Evolutionary conservation across 495 filamentous ascomycete genomes (phyloP).

Genomic region (Trichocladium uniseriatum): DNA sequence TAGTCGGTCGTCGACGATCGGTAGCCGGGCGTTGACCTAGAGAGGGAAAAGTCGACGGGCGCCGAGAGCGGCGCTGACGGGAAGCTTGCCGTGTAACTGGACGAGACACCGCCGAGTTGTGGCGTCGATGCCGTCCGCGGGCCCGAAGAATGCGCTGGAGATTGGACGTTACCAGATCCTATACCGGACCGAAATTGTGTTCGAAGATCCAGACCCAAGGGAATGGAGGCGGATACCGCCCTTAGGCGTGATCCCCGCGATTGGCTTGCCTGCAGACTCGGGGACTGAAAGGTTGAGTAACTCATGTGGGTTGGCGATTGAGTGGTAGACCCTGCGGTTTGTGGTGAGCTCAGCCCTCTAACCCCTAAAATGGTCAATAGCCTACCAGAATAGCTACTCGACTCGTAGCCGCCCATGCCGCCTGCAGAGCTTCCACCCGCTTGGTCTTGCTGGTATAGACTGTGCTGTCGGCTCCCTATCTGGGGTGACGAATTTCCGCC

Average conservation of each 20-base stretch:
- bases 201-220: slow-evolving; percentile 37
- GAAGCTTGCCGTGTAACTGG: slow-evolving; percentile 42
- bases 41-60: slow-evolving; percentile 44
- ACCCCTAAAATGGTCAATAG: not conserved
- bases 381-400: slow-evolving; percentile 45
- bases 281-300: slow-evolving; percentile 32
- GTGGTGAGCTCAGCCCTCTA: not conserved
- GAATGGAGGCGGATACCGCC: slow-evolving; percentile 39
- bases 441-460: slow-evolving; percentile 27
- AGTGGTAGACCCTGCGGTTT: slow-evolving; percentile 32
- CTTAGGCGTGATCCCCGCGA: slow-evolving; percentile 38
- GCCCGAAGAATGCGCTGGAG: slow-evolving; percentile 30
- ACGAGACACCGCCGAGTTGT: slow-evolving; percentile 33
- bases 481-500: slow-evolving; percentile 35
- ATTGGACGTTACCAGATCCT: slow-evolving; percentile 31
- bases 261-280: slow-evolving; percentile 34
- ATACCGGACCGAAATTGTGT: slow-evolving; percentile 41
- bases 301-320: slow-evolving; percentile 41
- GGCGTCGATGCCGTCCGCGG: slow-evolving; percentile 30
- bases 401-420: slow-evolving; percentile 38
- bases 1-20: slow-evolving; percentile 38
- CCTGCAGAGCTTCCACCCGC: slow-evolving; percentile 16
- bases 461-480: slow-evolving; percentile 34
- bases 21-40: slow-evolving; percentile 37
- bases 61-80: slow-evolving; percentile 45